Base-by-base conservation (phyloP, 768 basidiomycete genomes). In the Exidia glandulosa region DNA sequence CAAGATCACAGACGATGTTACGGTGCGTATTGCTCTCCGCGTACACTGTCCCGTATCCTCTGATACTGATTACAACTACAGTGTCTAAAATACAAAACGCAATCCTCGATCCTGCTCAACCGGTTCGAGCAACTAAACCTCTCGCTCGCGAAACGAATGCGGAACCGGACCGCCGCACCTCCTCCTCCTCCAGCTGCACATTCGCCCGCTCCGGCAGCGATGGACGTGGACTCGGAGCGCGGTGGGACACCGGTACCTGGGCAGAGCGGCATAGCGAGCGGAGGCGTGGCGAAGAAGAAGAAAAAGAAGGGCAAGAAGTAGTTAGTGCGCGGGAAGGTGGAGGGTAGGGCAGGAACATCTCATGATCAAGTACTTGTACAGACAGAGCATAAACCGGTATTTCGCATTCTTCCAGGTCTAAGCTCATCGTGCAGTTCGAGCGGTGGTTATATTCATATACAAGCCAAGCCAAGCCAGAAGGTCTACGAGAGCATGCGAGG, bases 51-150 rank as follows among this genome's bases (percentile, higher is more conserved):
- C 56, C n/a, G 25, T 4, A 13, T 9, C 33, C 59, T 48, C 23
- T 61, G 36, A 27, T 34, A 45, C n/a, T 19, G 27, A 16, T 55
- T 50, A 54, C n/a, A 19, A 29, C 58, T 52, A 5, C 70, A 98
- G 95, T 95, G 93, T 71, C 79, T 97, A 66, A 96, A 94, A 73
- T 97, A 95, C 79, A 93, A 94, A 73, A 95, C 94, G 1, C 85
- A 87, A 66, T 96, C 94, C 2, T 91, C 90, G 57, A 86, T 95
- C 69, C 92, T 91, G 74, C 85, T 98, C 63, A 96, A 97, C 78
- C 88, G 94, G 65, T 97, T 98, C 75, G 94, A 97, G 72, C 80
- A 86, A 6, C 79, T 98, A 62, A 96, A 95, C 69, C 80, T 88
- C 47, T 83, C 87, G 6, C 77, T 96, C 57, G 88, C 92, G 77